Evolutionary conservation across 2,329 filamentous ascomycete genomes (phyloP).

Genomic region (Fusarium ramigenum): DNA sequence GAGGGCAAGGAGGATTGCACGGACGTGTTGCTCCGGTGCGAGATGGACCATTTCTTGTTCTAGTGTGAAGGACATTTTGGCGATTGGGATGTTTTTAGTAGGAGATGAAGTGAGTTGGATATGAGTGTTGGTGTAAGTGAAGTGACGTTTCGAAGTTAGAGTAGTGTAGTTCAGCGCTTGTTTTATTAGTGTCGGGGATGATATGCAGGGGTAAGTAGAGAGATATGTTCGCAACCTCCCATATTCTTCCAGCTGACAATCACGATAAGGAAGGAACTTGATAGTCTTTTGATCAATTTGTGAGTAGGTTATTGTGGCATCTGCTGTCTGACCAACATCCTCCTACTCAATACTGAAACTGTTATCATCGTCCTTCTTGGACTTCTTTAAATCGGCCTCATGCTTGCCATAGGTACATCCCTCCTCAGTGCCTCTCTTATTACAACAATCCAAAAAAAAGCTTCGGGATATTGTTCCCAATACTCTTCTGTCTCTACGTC

Average conservation of each 20-base stretch:
- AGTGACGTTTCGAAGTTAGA: not conserved
- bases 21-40: conserved; percentile 29
- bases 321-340: no score
- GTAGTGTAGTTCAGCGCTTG: not conserved
- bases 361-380: no score
- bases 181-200: not conserved
- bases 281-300: not conserved
- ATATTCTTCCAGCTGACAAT: not conserved
- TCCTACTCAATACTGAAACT: no score
- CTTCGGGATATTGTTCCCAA: no score
- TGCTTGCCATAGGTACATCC: no score
- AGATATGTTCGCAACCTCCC: not conserved
- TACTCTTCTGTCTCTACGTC: no score
- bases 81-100: not conserved
- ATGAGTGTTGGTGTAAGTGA: not conserved
- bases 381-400: no score
- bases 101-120: no score
- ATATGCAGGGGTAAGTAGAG: not conserved
- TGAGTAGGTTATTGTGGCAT: no score
- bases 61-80: conserved; percentile 5
- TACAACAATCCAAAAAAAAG: no score
- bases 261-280: fast-evolving
- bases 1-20: conserved; percentile 29
- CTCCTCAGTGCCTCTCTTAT: no score
- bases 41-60: not conserved